Base-by-base conservation (phyloP, 768 basidiomycete genomes). In the Cystofilobasidium bisporidii region DNA sequence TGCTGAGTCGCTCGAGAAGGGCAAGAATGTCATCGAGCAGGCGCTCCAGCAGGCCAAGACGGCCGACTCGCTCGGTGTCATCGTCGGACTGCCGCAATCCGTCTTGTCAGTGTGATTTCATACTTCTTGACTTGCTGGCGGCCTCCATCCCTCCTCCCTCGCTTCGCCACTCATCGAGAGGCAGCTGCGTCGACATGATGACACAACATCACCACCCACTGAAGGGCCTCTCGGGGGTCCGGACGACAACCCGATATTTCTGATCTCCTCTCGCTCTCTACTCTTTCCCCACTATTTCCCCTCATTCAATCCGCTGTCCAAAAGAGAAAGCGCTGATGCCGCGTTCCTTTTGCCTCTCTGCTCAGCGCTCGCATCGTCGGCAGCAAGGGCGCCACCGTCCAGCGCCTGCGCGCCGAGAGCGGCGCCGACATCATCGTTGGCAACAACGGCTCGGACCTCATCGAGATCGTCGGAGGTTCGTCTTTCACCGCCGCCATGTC, bases 401-500 rank as follows among this genome's bases (percentile, higher is more conserved):
- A 87, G 62, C 87, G 92, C 59, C 82, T 97, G 62, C 85, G 92
- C 64, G 83, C 83, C 61, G 91, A 91, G 78, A 94, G 88, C 62
- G 89, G 90, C 48, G 88, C 92, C 64, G 91, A 94, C 74, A 91
- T 97, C 72, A 89, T 84, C 50, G 89, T 97, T 64, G 85, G 89
- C 76, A 85, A 89, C 71, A 91, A 92, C 70, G 88, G 87, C 74
- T 57, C 62, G 32, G 89, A 81, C 76, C 86, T 85, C 36, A 93
- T 96, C 73, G 84, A 87, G 71, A 87, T 97, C 74, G 84, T 87
- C 60, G 77, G 77, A 50, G 92, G 91, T 91, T 74, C 40, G 53
- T 56, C 32, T 4, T 36, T n/a, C n/a, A n/a, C n/a, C 36, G 36
- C 36, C 36, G 36, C 12, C 36, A 36, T 12, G 6, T 36, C 36